phyloP scores from a whole-genome alignment of 129 eudicot species.

The Solidago caesia region DNA sequence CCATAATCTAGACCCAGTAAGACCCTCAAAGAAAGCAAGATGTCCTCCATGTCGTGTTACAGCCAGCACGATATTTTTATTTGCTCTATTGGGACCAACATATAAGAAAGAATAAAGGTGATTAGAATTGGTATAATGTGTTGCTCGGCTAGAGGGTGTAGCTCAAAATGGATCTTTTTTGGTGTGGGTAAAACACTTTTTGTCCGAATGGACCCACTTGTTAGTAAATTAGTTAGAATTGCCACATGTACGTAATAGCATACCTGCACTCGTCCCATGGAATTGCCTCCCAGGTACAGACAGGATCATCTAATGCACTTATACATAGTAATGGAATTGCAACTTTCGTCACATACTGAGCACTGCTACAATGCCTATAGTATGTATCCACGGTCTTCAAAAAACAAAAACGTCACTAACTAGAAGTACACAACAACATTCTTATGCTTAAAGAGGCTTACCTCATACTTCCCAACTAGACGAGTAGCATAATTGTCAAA shows the following conservation, averaged over 20 bases:
- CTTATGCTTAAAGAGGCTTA: slow-evolving; percentile 25
- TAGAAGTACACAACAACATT: not conserved
- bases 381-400: slow-evolving; percentile 89
- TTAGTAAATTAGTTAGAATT: not conserved
- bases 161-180: not conserved
- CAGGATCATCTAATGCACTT: slow-evolving; percentile 91
- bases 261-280: slow-evolving; percentile 99
- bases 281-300: slow-evolving; percentile 92
- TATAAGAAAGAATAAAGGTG: slow-evolving; percentile 1
- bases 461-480: slow-evolving; percentile 86
- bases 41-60: slow-evolving; percentile 91
- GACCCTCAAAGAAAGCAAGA: slow-evolving; percentile 89
- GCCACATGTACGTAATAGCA: not conserved
- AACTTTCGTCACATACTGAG: slow-evolving; percentile 61
- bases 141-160: no score
- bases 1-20: slow-evolving; percentile 77
- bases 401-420: slow-evolving; percentile 25
- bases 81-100: slow-evolving; percentile 47
- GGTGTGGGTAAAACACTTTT: not conserved
- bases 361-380: slow-evolving; percentile 83
- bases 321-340: slow-evolving; percentile 83
- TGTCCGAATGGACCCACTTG: not conserved
- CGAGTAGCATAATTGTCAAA: slow-evolving; percentile 87
- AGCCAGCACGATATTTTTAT: slow-evolving; percentile 81
- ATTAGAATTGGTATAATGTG: not conserved